phyloP scores from a whole-genome alignment of 192 early-diverging fungal species.

The Obelidium mucronatum region DNA sequence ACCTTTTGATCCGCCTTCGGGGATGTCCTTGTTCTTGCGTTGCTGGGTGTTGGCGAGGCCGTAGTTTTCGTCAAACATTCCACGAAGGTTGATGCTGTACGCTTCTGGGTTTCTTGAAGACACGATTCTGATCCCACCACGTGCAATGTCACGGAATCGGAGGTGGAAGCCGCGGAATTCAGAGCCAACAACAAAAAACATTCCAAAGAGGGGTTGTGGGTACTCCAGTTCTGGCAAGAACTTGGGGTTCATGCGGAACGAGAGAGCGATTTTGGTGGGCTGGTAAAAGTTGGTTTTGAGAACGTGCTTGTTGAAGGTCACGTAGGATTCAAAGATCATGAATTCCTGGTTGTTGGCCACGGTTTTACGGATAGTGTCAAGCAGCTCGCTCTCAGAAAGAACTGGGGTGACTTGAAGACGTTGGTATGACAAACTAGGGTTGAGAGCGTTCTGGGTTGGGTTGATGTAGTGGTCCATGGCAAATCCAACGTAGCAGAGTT shows the following conservation, averaged over 20 bases:
- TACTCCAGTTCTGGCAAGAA: constrained; percentile 98
- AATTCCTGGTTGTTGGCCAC: constrained; percentile 93
- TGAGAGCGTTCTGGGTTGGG: constrained; percentile 59
- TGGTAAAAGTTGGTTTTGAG: constrained; percentile 99
- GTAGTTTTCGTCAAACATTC: constrained; percentile 98
- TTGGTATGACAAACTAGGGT: constrained; percentile 86
- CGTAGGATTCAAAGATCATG: constrained; percentile 90
- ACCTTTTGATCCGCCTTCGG: constrained; percentile 99
- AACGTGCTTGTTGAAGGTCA: constrained; percentile 96
- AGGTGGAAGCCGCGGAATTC: constrained; percentile 99
- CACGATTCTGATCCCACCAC: constrained; percentile 98
- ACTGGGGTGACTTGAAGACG: constrained; percentile 79
- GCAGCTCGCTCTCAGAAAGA: constrained; percentile 81
- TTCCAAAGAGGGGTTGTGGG: constrained; percentile 86
- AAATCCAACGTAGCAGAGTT: constrained; percentile 93
- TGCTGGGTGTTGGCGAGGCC: constrained; percentile 95
- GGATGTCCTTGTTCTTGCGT: constrained; percentile 99
- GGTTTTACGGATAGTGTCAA: constrained; percentile 85
- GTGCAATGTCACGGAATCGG: constrained; percentile 96
- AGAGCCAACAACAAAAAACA: constrained; percentile 95
- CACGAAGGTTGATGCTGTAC: constrained; percentile 96
- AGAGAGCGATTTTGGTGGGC: constrained; percentile 98
- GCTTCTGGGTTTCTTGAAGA: constrained; percentile 95
- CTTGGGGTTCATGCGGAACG: constrained; percentile 93
- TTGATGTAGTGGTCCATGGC: constrained; percentile 89